These are phyloP conservation scores for Kondoa subrosea DNA, from an alignment of 768 basidiomycete genomes.

Conservation along the genomic window DNA sequence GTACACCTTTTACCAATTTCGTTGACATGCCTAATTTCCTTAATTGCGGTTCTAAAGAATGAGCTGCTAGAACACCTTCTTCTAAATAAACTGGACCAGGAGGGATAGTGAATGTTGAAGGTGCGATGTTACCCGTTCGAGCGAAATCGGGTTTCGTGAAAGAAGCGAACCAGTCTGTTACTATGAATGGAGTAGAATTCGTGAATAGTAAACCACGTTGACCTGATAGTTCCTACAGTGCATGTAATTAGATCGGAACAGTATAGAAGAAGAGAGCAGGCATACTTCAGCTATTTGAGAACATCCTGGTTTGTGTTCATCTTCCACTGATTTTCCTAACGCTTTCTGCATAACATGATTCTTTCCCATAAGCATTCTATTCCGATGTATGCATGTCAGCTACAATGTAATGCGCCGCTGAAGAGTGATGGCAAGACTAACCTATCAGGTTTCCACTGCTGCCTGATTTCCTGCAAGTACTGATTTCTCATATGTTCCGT, in stretches of 20 bases:
- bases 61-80: conserved; percentile 68
- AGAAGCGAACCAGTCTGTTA: conserved; percentile 81
- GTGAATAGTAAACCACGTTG: conserved; percentile 89
- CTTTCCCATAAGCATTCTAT: conserved; percentile 27
- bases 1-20: conserved; percentile 68
- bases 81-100: conserved; percentile 62
- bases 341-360: conserved; percentile 82
- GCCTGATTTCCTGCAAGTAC: conserved; percentile 80
- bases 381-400: neutral
- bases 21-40: conserved; percentile 79
- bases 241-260: neutral
- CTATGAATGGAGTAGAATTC: conserved; percentile 71
- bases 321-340: conserved; percentile 66
- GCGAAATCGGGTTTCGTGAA: conserved; percentile 84
- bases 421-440: neutral
- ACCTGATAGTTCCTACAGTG: conserved; percentile 68
- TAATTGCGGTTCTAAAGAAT: conserved; percentile 92
- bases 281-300: conserved; percentile 60
- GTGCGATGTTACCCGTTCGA: conserved; percentile 64
- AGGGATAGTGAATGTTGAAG: conserved; percentile 56
- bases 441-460: conserved; percentile 54
- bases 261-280: conserved; percentile 10
- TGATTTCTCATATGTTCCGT: conserved; percentile 92
- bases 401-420: too few relatives aligned
- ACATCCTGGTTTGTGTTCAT: conserved; percentile 64